A percentile compares a stretch with the other conserved stretches of the same genome.
Conservation (phyloP, 2,329 filamentous ascomycete genomes). For the Aspergillus sp. region DNA sequence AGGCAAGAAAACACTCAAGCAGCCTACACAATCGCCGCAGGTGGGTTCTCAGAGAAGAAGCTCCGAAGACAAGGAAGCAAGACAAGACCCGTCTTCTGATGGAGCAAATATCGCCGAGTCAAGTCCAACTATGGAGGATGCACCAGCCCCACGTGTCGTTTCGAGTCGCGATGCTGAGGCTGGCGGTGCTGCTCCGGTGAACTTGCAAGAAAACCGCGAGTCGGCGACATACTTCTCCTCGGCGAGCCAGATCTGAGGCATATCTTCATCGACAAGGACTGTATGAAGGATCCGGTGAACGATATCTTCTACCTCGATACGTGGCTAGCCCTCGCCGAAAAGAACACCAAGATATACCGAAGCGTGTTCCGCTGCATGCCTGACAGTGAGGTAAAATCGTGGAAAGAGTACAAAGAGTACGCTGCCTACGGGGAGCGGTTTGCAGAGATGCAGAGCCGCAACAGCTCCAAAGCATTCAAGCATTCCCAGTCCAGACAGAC, state of each 20-base stretch:
- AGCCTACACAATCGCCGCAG: constrained; percentile 39
- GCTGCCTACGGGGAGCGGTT: constrained; percentile 69
- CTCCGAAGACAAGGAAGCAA: constrained; percentile 12
- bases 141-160: constrained; percentile 60
- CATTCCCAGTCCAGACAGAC: constrained; percentile 34
- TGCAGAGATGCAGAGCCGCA: constrained; percentile 53
- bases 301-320: constrained; percentile 75
- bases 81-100: constrained; percentile 8
- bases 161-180: constrained; percentile 71
- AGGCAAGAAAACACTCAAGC: constrained; percentile 50
- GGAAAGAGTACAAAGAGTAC: constrained; percentile 87
- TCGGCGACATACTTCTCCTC: constrained; percentile 41
- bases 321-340: constrained; percentile 79
- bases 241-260: constrained; percentile 58
- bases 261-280: constrained; percentile 73
- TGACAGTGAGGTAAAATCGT: constrained; percentile 84
- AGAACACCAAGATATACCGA: constrained; percentile 92
- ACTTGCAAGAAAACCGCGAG: constrained; percentile 36
- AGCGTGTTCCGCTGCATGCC: constrained; percentile 95
- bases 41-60: constrained; percentile 17
- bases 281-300: constrained; percentile 84
- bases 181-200: constrained; percentile 63
- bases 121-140: constrained; percentile 16
- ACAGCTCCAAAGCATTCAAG: constrained; percentile 39
- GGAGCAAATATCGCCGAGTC: constrained; percentile 12